Percentiles rank a stretch among this genome's conserved stretches.
These are phyloP conservation scores for Ceratobasidium sp. DNA, from an alignment of 1,284 basidiomycete genomes.

Conservation along the genomic window DNA sequence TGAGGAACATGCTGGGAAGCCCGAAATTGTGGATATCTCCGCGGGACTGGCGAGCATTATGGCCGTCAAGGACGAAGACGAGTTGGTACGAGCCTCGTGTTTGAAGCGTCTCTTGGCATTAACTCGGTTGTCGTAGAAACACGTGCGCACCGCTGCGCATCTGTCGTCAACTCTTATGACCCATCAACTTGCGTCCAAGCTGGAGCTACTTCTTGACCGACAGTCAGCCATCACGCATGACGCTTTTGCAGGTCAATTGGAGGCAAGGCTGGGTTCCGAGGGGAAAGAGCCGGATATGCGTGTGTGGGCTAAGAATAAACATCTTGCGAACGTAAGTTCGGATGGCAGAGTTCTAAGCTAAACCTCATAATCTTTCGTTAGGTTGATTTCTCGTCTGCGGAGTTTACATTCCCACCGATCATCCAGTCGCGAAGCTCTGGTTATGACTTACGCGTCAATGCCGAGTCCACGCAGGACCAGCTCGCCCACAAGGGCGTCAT, in stretches of 20 bases:
- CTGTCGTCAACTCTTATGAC: constrained; percentile 86
- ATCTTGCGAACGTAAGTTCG: constrained; percentile 69
- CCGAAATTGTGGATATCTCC: constrained; percentile 81
- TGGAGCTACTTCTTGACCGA: constrained; percentile 89
- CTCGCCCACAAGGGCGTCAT: constrained; percentile 92
- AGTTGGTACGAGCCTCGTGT: constrained; percentile 66
- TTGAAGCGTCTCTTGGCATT: neutral
- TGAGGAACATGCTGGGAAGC: constrained; percentile 56
- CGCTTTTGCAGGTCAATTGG: constrained; percentile 80
- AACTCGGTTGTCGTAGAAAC: constrained; percentile 63
- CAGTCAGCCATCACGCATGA: constrained; percentile 92
- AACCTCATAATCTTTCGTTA: neutral
- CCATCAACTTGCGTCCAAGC: constrained; percentile 85
- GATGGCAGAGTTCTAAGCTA: neutral
- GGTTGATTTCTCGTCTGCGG: constrained; percentile 79
- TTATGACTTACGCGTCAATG: constrained; percentile 88
- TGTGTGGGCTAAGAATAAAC: constrained; percentile 79
- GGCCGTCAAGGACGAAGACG: constrained; percentile 89
- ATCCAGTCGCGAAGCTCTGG: constrained; percentile 91
- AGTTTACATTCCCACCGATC: constrained; percentile 95
- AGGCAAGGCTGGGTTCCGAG: constrained; percentile 84
- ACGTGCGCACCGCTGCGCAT: constrained; percentile 72
- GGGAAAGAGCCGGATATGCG: constrained; percentile 86
- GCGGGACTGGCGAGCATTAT: constrained; percentile 78
- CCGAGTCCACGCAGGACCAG: constrained; percentile 81